A percentile compares a stretch with the other conserved stretches of the same genome.
These are phyloP conservation scores for Trebouxia sp. DNA, from an alignment of 139 green algal genomes.

Conservation along the genomic window DNA sequence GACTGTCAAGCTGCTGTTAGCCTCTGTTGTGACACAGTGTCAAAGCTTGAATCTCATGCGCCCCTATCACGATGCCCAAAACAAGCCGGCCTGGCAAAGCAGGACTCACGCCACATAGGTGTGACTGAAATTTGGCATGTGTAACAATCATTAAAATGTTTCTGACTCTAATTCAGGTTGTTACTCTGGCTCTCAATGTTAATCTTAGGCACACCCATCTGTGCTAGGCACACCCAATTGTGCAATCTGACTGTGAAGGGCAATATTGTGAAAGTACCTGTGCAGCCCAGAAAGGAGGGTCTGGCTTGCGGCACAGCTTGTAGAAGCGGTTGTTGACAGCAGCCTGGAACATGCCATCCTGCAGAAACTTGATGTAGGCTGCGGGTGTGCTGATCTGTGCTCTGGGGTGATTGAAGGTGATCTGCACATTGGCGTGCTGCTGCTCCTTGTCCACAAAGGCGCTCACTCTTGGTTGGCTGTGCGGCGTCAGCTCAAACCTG, in stretches of 20 bases:
- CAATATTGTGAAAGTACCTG: background rate
- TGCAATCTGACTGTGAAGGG: background rate
- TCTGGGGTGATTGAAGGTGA: constrained; percentile 63
- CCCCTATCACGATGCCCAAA: too few species aligned
- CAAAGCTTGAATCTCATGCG: too few species aligned
- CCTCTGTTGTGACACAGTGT: too few species aligned
- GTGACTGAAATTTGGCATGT: too few species aligned
- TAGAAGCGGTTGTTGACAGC: constrained; percentile 79
- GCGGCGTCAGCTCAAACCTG: constrained; percentile 34
- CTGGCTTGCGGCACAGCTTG: constrained; percentile 57
- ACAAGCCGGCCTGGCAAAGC: too few species aligned
- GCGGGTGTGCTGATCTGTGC: constrained; percentile 46
- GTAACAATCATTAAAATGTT: too few species aligned
- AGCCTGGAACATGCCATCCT: constrained; percentile 60
- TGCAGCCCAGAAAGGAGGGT: constrained; percentile 71
- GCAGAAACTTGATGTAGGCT: constrained; percentile 56
- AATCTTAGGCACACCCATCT: too few species aligned
- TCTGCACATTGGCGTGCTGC: constrained; percentile 50
- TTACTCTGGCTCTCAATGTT: too few species aligned
- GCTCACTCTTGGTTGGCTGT: constrained; percentile 40
- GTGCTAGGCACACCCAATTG: background rate
- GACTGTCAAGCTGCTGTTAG: too few species aligned
- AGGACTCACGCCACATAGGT: too few species aligned
- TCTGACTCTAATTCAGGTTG: too few species aligned
- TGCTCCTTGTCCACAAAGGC: constrained; percentile 68